phyloP scores from a whole-genome alignment of 139 green algal species.

The Ettlia oleoabundans region DNA sequence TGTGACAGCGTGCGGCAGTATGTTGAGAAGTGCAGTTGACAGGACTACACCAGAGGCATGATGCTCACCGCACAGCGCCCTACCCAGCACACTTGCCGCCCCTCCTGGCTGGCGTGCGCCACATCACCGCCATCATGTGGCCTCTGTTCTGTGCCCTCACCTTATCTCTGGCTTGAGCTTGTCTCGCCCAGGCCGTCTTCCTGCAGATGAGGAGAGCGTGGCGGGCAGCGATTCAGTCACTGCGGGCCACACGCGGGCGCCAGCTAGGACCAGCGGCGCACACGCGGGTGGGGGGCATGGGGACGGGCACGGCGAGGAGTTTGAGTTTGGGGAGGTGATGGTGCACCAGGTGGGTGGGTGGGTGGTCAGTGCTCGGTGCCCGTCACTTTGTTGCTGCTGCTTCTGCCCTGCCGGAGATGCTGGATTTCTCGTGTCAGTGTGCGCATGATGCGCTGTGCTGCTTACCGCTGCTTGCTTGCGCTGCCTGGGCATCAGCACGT shows the following conservation, averaged over 20 bases:
- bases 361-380: not conserved
- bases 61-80: too few species aligned
- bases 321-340: constrained; percentile 89
- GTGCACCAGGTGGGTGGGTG: constrained; percentile 87
- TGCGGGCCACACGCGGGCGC: not conserved
- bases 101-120: not conserved
- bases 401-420: not conserved
- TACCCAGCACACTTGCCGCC: too few species aligned
- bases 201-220: constrained; percentile 33
- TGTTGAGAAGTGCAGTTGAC: too few species aligned
- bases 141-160: not conserved
- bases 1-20: not conserved
- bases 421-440: not conserved
- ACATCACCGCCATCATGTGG: not conserved
- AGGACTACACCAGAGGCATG: too few species aligned
- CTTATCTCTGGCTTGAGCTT: too few species aligned
- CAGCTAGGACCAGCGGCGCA: not conserved
- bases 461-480: too few species aligned
- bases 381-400: not conserved
- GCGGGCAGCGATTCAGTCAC: not conserved
- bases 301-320: constrained; percentile 79
- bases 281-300: constrained; percentile 28
- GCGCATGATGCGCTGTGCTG: too few species aligned
- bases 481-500: too few species aligned
- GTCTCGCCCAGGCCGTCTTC: too few species aligned